Percentiles rank a stretch among this genome's conserved stretches.
These are phyloP conservation scores for Aphelidium insulamus DNA, from an alignment of 371 early-diverging fungal genomes.

Conservation along the genomic window DNA sequence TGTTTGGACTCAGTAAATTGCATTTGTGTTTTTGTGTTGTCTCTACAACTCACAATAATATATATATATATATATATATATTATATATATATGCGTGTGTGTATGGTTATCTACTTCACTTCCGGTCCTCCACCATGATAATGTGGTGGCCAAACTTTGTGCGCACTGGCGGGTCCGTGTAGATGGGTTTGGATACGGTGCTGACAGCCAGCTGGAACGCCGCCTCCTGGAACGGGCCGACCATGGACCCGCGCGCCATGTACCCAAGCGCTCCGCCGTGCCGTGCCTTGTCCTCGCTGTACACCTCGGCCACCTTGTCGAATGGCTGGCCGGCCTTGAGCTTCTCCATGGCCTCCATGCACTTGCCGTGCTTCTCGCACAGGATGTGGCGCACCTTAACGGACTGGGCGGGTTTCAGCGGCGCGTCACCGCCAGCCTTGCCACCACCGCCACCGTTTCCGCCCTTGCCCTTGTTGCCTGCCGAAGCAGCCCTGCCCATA, in stretches of 20 bases:
- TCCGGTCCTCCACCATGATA: conserved; percentile 58
- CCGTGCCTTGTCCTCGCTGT: conserved; percentile 74
- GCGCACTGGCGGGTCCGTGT: conserved; percentile 51
- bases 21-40: too few species aligned
- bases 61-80: too few species aligned
- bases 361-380: conserved; percentile 53
- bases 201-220: conserved; percentile 64
- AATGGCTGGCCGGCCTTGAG: conserved; percentile 31
- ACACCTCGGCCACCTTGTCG: conserved; percentile 53
- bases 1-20: too few species aligned
- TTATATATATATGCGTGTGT: too few species aligned
- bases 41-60: too few species aligned
- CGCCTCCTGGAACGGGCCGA: conserved; percentile 72
- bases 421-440: too few species aligned
- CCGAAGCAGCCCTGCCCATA: too few species aligned
- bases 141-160: conserved; percentile 54
- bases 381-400: conserved; percentile 66
- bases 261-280: conserved; percentile 53
- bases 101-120: conserved; percentile 7
- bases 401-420: too few species aligned
- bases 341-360: conserved; percentile 31
- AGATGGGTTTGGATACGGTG: conserved; percentile 34
- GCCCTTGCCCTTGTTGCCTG: too few species aligned
- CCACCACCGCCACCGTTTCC: too few species aligned
- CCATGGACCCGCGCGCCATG: conserved; percentile 74